Conservation (phyloP, 1,284 basidiomycete species). For the Athelia sp. region DNA sequence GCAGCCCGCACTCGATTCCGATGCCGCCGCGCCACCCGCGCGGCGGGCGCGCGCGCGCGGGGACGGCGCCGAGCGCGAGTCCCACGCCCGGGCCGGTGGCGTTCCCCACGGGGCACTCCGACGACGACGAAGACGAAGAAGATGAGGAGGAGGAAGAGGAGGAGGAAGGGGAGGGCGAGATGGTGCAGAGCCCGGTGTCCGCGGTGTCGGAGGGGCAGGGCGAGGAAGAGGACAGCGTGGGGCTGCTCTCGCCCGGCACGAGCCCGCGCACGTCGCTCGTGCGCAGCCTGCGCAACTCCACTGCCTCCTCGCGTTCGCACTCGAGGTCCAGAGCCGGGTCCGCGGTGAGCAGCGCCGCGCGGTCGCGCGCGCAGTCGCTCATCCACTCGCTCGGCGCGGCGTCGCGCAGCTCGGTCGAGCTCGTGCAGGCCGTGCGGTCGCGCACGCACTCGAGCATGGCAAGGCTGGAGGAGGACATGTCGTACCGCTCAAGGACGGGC, state of each 20-base stretch:
- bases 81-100: slow-evolving; percentile 39
- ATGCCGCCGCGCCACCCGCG: slow-evolving; percentile 68
- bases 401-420: slow-evolving; percentile 54
- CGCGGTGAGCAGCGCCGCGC: slow-evolving; percentile 38
- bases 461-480: slow-evolving; percentile 49
- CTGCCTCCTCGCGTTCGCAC: slow-evolving; percentile 32
- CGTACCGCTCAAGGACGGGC: slow-evolving; percentile 33
- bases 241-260: slow-evolving; percentile 43
- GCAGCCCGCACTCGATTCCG: slow-evolving; percentile 42
- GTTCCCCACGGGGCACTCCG: slow-evolving; percentile 34
- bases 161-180: slow-evolving; percentile 35
- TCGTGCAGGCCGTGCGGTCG: slow-evolving; percentile 41
- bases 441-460: slow-evolving; percentile 58
- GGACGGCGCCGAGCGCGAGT: slow-evolving; percentile 40
- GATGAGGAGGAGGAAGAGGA: slow-evolving; percentile 32
- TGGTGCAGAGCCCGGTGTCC: slow-evolving; percentile 47
- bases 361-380: slow-evolving; percentile 57
- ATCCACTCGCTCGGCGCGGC: slow-evolving; percentile 60
- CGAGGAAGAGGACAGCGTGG: slow-evolving; percentile 69
- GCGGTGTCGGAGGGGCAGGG: slow-evolving; percentile 43
- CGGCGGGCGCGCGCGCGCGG: slow-evolving; percentile 38
- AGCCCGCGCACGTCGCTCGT: slow-evolving; percentile 52
- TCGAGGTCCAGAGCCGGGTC: slow-evolving; percentile 43
- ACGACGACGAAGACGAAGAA: slow-evolving; percentile 30
- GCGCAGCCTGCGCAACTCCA: slow-evolving; percentile 21